Percentiles rank a stretch among this genome's conserved stretches.
Conservation (phyloP, 2,329 filamentous ascomycete genomes). For the Harringtonia aguacate region DNA sequence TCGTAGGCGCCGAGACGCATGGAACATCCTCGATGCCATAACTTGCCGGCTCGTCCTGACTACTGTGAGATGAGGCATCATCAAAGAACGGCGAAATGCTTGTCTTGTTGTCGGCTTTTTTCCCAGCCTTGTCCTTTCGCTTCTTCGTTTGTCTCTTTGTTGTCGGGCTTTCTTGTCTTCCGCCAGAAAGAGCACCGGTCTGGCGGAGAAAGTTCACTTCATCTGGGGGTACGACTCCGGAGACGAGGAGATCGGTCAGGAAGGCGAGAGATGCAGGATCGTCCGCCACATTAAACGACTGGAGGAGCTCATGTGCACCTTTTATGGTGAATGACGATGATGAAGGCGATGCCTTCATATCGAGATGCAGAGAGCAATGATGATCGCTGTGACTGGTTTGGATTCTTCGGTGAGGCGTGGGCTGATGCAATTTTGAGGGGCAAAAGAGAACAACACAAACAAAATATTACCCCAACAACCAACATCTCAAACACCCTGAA, state of each 20-base stretch:
- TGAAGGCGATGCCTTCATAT: too few relatives aligned
- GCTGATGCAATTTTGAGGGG: not conserved
- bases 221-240: slow-evolving; percentile 4
- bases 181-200: not conserved
- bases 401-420: not conserved
- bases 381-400: not conserved
- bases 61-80: too few relatives aligned
- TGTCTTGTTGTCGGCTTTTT: not conserved
- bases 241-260: slow-evolving; percentile 8
- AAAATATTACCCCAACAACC: not conserved
- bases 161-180: too few relatives aligned
- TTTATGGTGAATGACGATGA: not conserved
- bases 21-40: not conserved
- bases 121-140: not conserved
- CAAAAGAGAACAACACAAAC: not conserved
- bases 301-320: slow-evolving; percentile 5
- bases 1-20: too few relatives aligned
- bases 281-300: slow-evolving; percentile 7
- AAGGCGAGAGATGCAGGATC: slow-evolving; percentile 7
- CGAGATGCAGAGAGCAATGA: too few relatives aligned
- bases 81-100: not conserved
- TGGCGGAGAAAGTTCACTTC: slow-evolving; percentile 4
- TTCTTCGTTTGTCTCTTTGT: not conserved
- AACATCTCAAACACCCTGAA: too few relatives aligned
- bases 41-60: too few relatives aligned